A percentile compares a stretch with the other conserved stretches of the same genome.
These are phyloP conservation scores for Drechslerella coelobrocha DNA, from an alignment of 2,329 filamentous ascomycete genomes.

Conservation along the genomic window DNA sequence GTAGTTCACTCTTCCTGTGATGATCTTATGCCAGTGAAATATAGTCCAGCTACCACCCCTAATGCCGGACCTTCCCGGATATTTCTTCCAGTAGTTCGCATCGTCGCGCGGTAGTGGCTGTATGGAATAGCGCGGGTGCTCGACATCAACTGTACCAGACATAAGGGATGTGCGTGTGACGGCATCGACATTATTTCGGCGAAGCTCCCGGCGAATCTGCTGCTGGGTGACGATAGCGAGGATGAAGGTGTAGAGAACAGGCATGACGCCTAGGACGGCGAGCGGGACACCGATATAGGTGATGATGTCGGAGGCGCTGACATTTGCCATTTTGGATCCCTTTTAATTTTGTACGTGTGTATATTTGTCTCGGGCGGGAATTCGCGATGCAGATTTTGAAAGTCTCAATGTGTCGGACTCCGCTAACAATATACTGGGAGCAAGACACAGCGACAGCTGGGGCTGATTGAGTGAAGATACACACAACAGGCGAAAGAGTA, in stretches of 20 bases:
- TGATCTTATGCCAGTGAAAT: constrained; percentile 71
- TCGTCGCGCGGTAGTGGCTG: constrained; percentile 66
- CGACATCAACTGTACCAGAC: constrained; percentile 71
- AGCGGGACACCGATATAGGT: constrained; percentile 67
- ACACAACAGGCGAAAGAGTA: too few species aligned
- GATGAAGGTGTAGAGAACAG: constrained; percentile 71
- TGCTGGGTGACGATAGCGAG: constrained; percentile 68
- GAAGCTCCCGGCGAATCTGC: constrained; percentile 67
- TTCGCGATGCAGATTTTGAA: too few species aligned
- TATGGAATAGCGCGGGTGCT: constrained; percentile 70
- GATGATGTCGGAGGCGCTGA: constrained; percentile 63
- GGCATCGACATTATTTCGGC: constrained; percentile 66
- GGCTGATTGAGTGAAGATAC: too few species aligned
- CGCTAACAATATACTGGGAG: too few species aligned
- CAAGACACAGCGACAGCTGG: too few species aligned
- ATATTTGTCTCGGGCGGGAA: too few species aligned
- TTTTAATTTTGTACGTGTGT: too few species aligned
- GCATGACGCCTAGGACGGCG: constrained; percentile 67
- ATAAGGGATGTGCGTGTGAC: constrained; percentile 70
- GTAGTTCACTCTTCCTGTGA: constrained; percentile 70
- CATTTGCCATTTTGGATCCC: constrained; percentile 15
- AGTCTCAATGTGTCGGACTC: too few species aligned
- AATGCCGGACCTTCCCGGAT: constrained; percentile 63
- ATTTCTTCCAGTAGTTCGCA: constrained; percentile 67
- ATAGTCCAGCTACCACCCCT: constrained; percentile 70